These are phyloP conservation scores for Apiotrichum sp. DNA, from an alignment of 1,284 basidiomycete genomes.

Conservation along the genomic window DNA sequence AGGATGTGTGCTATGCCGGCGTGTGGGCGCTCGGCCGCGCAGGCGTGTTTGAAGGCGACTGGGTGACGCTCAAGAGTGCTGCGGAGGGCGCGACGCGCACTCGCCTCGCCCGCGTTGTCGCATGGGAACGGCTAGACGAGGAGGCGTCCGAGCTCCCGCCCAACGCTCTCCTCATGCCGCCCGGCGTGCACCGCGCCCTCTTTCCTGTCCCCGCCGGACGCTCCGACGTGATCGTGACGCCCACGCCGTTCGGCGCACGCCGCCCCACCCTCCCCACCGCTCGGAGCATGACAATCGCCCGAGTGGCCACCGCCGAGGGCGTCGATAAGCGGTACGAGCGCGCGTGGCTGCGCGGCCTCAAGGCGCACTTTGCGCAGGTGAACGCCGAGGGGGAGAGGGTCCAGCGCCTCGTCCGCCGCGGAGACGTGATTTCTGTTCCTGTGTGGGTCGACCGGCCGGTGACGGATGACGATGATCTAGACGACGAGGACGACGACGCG, in stretches of 20 bases:
- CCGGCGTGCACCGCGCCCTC: conserved; percentile 31
- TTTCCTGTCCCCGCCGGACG: conserved; percentile 11
- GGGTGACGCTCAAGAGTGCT: conserved; percentile 56
- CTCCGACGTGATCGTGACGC: conserved; percentile 31
- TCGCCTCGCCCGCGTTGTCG: conserved; percentile 55
- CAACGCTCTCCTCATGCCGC: conserved; percentile 56
- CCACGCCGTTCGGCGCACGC: conserved; percentile 46
- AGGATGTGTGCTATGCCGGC: conserved; percentile 36
- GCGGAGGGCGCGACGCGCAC: conserved; percentile 19
- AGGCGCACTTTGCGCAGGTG: conserved; percentile 57
- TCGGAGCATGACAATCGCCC: conserved; percentile 66
- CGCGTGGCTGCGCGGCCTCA: conserved; percentile 63
- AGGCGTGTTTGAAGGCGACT: conserved; percentile 78
- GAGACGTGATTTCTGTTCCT: conserved; percentile 71
- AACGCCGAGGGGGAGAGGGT: conserved; percentile 8
- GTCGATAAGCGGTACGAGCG: conserved; percentile 67
- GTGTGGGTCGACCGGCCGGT: conserved; percentile 57
- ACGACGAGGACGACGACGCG: conserved; percentile 31
- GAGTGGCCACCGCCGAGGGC: conserved; percentile 74
- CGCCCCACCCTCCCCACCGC: conserved; percentile 65
- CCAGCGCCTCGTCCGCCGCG: conserved; percentile 62
- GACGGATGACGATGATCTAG: conserved; percentile 32
- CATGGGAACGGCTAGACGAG: conserved; percentile 50
- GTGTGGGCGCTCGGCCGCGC: conserved; percentile 60
- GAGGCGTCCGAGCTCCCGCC: conserved; percentile 37